Conservation (phyloP, 208 protist genomes). For the Herpetomonas samuelpessoai region DNA sequence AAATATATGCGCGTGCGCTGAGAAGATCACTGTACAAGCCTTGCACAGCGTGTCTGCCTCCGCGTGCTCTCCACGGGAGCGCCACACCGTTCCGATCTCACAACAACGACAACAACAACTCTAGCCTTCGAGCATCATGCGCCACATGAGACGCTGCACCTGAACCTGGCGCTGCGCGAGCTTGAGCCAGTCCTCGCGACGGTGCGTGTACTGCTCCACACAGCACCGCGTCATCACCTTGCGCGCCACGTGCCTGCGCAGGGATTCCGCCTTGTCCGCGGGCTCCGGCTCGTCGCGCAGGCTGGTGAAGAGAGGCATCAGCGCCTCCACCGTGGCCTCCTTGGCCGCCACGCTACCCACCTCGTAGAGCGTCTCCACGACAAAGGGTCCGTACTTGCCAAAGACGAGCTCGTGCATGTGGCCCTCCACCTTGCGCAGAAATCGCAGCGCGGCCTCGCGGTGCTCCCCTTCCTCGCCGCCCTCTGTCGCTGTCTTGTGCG, state of each 20-base stretch:
- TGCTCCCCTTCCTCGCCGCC: constrained; percentile 2
- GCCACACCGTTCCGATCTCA: no score
- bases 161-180: constrained; percentile 72
- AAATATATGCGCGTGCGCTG: no score
- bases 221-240: constrained; percentile 88
- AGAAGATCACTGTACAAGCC: no score
- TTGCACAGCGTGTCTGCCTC: no score
- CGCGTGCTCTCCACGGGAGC: no score
- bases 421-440: constrained; percentile 54
- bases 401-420: constrained; percentile 39
- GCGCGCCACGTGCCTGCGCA: constrained; percentile 52
- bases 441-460: constrained; percentile 29
- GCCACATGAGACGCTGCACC: constrained; percentile 69
- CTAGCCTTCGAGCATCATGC: constrained; percentile 38
- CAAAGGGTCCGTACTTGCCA: constrained; percentile 66
- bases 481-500: not conserved
- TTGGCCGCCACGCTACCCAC: constrained; percentile 59
- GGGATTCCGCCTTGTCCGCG: constrained; percentile 13
- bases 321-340: constrained; percentile 66
- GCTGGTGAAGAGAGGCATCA: constrained; percentile 65
- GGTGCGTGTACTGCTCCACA: constrained; percentile 87
- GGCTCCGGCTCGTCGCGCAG: constrained; percentile 15
- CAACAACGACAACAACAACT: no score
- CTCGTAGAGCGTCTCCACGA: constrained; percentile 81
- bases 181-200: constrained; percentile 81